Percentiles rank a stretch among this genome's conserved stretches.
phyloP scores from a whole-genome alignment of 2,329 filamentous ascomycete species.

The Colletotrichum sp. region DNA sequence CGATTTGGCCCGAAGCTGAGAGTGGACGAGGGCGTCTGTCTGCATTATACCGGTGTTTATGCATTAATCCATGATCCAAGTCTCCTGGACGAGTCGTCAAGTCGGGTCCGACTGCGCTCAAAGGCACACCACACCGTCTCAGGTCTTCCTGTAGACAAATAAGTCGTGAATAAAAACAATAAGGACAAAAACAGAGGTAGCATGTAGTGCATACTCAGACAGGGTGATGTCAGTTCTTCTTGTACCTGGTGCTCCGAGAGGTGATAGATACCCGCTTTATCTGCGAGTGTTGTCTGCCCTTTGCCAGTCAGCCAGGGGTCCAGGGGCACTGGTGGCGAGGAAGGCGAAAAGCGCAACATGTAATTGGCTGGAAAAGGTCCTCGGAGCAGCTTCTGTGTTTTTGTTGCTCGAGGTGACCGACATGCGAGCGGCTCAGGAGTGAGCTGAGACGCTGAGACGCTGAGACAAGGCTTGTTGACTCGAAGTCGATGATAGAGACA shows the following conservation, averaged over 20 bases:
- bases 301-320: conserved; percentile 5
- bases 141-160: neutral
- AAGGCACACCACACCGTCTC: neutral
- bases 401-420: neutral
- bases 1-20: neutral
- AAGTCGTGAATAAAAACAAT: neutral
- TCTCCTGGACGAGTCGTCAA: neutral
- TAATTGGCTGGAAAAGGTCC: neutral
- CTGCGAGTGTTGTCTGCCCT: conserved; percentile 11
- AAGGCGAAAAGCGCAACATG: neutral
- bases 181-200: neutral
- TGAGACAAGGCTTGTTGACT: neutral
- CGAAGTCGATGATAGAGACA: neutral
- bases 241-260: neutral
- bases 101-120: neutral
- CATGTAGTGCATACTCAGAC: neutral
- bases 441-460: neutral
- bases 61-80: conserved; percentile 4
- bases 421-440: neutral
- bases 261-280: conserved; percentile 2
- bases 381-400: neutral
- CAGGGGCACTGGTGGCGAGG: neutral
- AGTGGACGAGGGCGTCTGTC: neutral
- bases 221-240: conserved; percentile 12
- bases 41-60: neutral